Evolutionary conservation across 352 stramenopile species (phyloP), one percentile per base, ranked within the genome.

Genomic region (Phytopythium kandeliae): DNA sequence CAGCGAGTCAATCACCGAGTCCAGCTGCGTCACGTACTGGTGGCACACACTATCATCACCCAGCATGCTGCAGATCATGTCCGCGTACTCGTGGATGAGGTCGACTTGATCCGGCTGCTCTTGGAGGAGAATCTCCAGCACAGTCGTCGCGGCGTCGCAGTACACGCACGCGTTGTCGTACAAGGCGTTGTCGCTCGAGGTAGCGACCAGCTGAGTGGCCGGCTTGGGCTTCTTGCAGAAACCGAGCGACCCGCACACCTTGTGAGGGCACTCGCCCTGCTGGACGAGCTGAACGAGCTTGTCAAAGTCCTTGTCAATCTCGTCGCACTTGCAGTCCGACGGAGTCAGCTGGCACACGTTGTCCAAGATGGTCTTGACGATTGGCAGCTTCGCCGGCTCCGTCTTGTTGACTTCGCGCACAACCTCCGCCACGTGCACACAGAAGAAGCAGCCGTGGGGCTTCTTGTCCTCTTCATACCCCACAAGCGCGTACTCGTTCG

Each of bases 51-150:
- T 79, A 21, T 74, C 69, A 13, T 74, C 64, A 21, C 71, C 71
- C 28, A 83, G 44, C 57, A 80, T 80, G 13, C 54, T 44, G 50
- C 71, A 83, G 55, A 83, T 76, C 55, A 79, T 75, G 49, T 83
- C 71, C 26, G 64, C 69, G 21, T 78, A 79, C 5, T 63, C 56
- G 9, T 66, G 71, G 49, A 83, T 69, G 44, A 78, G 48, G 33
- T 76, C 64, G 45, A 83, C 58, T 30, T 83, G 54, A 22, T 79
- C 66, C 2, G 69, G 63, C 11, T 62, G 44, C 35, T 83, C 69
- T 44, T 80, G 60, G 19, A 75, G 30, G 15, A 76, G 48, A n/a
- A 83, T 67, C 37, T 83, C 58, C 19, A 78, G 47, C 33, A 78
- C 28, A 30, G 69, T 83, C 19, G 69, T 79, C 24, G 70, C 62